phyloP scores from a whole-genome alignment of 257 asterid genomes.

The Rubia yunnanensis region DNA sequence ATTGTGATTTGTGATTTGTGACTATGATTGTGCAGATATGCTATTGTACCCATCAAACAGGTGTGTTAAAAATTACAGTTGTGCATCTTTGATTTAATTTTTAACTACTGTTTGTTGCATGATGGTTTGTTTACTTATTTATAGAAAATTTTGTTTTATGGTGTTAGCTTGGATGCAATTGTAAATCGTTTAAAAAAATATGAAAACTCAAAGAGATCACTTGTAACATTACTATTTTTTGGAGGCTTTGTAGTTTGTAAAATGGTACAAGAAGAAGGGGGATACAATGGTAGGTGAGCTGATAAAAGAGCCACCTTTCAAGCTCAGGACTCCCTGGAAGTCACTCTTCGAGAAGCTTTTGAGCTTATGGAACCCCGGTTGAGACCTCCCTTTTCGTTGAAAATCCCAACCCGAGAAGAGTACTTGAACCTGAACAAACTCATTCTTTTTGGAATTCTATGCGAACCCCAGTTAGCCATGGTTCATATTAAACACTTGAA shows the following conservation, averaged over 20 bases:
- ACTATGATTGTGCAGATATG: neutral
- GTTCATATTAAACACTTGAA: constrained; percentile 69
- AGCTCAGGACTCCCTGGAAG: constrained; percentile 23
- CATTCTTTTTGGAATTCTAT: constrained; percentile 49
- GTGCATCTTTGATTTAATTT: no score
- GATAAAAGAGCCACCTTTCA: neutral
- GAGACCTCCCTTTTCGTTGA: constrained; percentile 61
- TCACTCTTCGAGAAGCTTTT: constrained; percentile 49
- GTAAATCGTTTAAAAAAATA: no score
- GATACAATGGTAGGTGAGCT: neutral
- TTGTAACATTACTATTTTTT: neutral
- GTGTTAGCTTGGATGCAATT: neutral
- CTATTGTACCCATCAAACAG: no score
- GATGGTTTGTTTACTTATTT: neutral
- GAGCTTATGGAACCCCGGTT: constrained; percentile 37
- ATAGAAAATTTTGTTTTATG: neutral
- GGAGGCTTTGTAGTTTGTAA: neutral
- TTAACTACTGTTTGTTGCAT: no score
- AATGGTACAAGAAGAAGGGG: neutral
- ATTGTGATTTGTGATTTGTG: neutral
- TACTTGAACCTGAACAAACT: constrained; percentile 57
- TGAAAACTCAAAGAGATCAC: neutral
- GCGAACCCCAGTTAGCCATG: constrained; percentile 39
- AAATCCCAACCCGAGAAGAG: constrained; percentile 44
- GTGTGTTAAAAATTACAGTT: no score